A percentile compares a stretch with the other conserved stretches of the same genome.
Evolutionary conservation across 352 stramenopile genomes (phyloP).

Genomic region (Phytophthora hybrid): DNA sequence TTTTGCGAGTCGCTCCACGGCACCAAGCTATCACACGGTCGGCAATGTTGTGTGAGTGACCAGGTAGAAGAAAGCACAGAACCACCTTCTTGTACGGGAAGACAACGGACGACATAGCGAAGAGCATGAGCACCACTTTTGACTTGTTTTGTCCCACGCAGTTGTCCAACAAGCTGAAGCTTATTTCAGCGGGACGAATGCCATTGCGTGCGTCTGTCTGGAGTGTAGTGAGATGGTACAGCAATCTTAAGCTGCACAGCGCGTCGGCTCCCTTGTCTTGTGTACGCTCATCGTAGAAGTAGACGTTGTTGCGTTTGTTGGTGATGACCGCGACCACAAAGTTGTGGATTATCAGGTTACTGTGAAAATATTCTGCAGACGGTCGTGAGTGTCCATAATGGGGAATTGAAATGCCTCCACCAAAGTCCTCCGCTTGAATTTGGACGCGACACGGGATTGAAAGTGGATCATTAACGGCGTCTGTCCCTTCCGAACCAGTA

Average conservation of each 20-base stretch:
- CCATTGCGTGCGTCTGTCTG: conserved; percentile 5
- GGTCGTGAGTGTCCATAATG: conserved; percentile 12
- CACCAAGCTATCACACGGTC: conserved; percentile 14
- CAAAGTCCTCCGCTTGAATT: conserved; percentile 21
- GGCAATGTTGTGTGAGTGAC: conserved; percentile 14
- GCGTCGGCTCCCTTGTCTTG: conserved; percentile 11
- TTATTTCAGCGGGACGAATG: background rate
- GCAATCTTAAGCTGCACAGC: conserved; percentile 4
- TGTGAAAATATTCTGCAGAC: conserved; percentile 24
- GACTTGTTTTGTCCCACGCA: conserved; percentile 16
- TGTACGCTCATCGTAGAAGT: conserved; percentile 15
- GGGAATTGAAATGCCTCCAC: conserved; percentile 16
- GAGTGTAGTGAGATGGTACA: conserved; percentile 3
- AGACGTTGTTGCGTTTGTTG: conserved; percentile 3
- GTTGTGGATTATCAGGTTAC: conserved; percentile 22
- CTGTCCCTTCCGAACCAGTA: too few relatives aligned
- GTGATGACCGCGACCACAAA: conserved; percentile 20
- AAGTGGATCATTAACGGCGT: too few relatives aligned
- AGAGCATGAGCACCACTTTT: conserved; percentile 16
- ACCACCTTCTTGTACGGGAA: conserved; percentile 19
- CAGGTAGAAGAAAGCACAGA: conserved; percentile 12
- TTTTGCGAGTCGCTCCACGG: background rate
- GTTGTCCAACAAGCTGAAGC: conserved; percentile 19
- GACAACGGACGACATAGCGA: conserved; percentile 6
- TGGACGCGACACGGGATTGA: background rate